Percentiles rank a stretch among this genome's conserved stretches.
Conservation (phyloP, 2,329 filamentous ascomycete genomes). For the Aspergillus pseudoviridinutans region DNA sequence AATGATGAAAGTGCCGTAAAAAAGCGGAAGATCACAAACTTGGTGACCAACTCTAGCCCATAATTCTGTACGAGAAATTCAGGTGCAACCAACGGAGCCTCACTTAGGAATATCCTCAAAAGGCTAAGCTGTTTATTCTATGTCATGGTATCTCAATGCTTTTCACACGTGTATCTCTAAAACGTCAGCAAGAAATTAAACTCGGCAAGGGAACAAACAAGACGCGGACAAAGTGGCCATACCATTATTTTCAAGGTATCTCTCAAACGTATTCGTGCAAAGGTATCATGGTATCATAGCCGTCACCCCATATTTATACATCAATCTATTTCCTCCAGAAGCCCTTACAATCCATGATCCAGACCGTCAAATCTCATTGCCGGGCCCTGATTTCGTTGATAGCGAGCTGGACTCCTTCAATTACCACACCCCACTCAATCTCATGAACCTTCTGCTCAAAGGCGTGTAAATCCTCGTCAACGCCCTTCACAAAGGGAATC, state of each 20-base stretch:
- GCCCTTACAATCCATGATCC: not conserved
- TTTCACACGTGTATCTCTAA: not conserved
- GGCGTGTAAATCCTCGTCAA: conserved; percentile 60
- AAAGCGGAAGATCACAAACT: too few relatives aligned
- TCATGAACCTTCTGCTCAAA: conserved; percentile 71
- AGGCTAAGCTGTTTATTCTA: not conserved
- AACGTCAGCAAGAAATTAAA: not conserved
- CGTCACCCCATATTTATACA: not conserved
- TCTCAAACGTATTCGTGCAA: not conserved
- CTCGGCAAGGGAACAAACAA: not conserved
- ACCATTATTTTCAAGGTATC: not conserved
- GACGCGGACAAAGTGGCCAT: not conserved
- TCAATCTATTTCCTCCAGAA: not conserved
- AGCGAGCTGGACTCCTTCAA: conserved; percentile 58
- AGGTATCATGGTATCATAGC: not conserved
- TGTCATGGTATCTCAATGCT: not conserved
- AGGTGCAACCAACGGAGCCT: not conserved
- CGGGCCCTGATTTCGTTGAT: conserved; percentile 29
- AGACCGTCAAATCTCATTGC: conserved; percentile 2
- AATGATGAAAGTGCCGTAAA: not conserved
- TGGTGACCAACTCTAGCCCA: not conserved
- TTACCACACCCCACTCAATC: conserved; percentile 73
- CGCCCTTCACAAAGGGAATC: conserved; percentile 58
- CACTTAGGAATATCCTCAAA: not conserved
- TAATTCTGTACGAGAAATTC: not conserved